These are phyloP conservation scores for Favolaschia claudopus DNA, from an alignment of 768 basidiomycete genomes.

Conservation along the genomic window DNA sequence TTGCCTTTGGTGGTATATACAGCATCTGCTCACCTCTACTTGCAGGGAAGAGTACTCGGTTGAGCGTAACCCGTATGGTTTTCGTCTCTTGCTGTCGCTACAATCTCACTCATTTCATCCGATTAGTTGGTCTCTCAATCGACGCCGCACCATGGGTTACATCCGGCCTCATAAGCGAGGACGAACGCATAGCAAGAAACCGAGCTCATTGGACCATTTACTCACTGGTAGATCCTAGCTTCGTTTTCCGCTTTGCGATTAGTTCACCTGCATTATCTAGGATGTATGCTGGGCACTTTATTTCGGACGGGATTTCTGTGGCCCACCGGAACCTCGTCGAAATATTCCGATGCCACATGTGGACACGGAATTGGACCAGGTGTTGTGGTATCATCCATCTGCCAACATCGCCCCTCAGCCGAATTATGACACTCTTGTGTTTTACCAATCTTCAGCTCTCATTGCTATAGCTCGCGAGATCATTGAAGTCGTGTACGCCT, in stretches of 20 bases:
- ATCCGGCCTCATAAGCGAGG: conserved; percentile 42
- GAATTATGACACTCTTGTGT: conserved; percentile 33
- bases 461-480: conserved; percentile 40
- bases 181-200: conserved; percentile 46
- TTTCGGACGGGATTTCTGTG: conserved; percentile 49
- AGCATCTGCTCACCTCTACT: background rate
- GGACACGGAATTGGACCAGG: conserved; percentile 40
- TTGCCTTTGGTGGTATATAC: background rate
- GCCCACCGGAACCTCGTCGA: conserved; percentile 34
- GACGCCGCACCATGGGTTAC: conserved; percentile 48
- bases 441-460: conserved; percentile 40
- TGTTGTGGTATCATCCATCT: conserved; percentile 39
- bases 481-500: conserved; percentile 44
- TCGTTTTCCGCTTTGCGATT: background rate
- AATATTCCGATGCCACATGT: conserved; percentile 43
- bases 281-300: conserved; percentile 54
- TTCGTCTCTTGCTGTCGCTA: background rate
- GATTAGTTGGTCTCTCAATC: conserved; percentile 46
- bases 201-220: conserved; percentile 52
- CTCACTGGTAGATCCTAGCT: conserved; percentile 28
- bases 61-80: conserved; percentile 18
- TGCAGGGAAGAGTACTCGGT: conserved; percentile 16
- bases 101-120: background rate
- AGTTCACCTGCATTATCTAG: conserved; percentile 14
- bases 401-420: conserved; percentile 34